Evolutionary conservation across 345 rosid genomes (phyloP).

Genomic region (Lepidium didymum): DNA sequence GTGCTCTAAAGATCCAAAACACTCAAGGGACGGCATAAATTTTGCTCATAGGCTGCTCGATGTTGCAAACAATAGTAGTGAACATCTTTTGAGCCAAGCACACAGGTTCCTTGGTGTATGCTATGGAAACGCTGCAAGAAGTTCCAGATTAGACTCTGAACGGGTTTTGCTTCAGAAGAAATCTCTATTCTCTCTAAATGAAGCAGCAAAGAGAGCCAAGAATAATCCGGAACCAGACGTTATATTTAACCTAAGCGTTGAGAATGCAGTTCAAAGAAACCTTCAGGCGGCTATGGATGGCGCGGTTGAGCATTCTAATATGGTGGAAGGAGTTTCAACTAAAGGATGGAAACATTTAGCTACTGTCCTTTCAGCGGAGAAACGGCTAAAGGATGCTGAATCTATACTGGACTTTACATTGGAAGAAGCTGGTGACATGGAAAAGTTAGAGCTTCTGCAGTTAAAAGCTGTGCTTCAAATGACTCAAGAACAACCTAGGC

Average conservation of each 20-base stretch:
- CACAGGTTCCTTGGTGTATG: slow-evolving; percentile 81
- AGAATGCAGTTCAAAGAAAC: slow-evolving; percentile 86
- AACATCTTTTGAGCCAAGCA: slow-evolving; percentile 52
- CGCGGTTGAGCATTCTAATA: slow-evolving; percentile 51
- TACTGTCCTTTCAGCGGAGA: slow-evolving; percentile 61
- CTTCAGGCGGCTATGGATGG: slow-evolving; percentile 59
- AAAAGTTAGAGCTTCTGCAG: slow-evolving; percentile 71
- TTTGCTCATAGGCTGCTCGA: slow-evolving; percentile 50
- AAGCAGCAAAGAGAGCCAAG: slow-evolving; percentile 46
- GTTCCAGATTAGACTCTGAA: slow-evolving; percentile 61
- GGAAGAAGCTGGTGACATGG: slow-evolving; percentile 64
- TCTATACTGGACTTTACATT: slow-evolving; percentile 56
- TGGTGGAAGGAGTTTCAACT: slow-evolving; percentile 45
- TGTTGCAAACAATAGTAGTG: slow-evolving; percentile 28
- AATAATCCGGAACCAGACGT: slow-evolving; percentile 45
- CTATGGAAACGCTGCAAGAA: slow-evolving; percentile 73
- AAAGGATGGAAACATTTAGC: slow-evolving; percentile 79
- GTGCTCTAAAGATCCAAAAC: slow-evolving; percentile 58
- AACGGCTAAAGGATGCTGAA: slow-evolving; percentile 71
- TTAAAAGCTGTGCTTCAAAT: slow-evolving; percentile 72
- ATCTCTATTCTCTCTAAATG: slow-evolving; percentile 51
- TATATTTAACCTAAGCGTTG: slow-evolving; percentile 51
- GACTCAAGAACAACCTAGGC: slow-evolving; percentile 76
- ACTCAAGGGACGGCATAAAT: slow-evolving; percentile 54
- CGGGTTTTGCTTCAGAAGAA: slow-evolving; percentile 53